Percentiles rank a stretch among this genome's conserved stretches.
Evolutionary conservation across 2,329 filamentous ascomycete genomes (phyloP).

Genomic region (Paramyrothecium sp.): DNA sequence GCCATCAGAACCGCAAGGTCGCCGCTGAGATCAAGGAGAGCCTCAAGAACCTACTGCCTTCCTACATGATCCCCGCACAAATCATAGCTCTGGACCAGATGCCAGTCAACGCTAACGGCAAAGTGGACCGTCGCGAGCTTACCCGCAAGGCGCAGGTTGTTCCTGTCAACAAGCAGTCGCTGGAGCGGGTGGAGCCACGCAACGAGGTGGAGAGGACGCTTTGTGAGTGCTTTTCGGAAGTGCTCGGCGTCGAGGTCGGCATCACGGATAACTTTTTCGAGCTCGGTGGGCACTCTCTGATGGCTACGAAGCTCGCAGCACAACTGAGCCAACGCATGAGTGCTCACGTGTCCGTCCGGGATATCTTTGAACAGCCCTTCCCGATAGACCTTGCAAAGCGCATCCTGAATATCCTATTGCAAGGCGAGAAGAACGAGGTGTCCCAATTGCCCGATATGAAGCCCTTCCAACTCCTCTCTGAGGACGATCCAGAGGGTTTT

Average conservation of each 20-base stretch:
- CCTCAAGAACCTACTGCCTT: conserved; percentile 10
- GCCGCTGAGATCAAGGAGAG: not conserved
- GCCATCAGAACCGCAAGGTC: not conserved
- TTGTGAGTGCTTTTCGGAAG: not conserved
- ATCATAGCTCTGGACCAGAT: conserved; percentile 19
- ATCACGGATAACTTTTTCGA: not conserved
- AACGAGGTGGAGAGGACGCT: not conserved
- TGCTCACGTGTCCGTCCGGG: not conserved
- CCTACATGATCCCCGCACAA: conserved; percentile 22
- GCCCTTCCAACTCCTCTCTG: not conserved
- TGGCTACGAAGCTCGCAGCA: conserved; percentile 9
- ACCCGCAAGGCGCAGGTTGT: not conserved
- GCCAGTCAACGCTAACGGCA: conserved; percentile 22
- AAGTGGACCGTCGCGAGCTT: conserved; percentile 15
- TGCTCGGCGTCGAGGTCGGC: not conserved
- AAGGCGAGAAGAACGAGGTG: not conserved
- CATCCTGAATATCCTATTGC: not conserved
- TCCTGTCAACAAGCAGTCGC: not conserved
- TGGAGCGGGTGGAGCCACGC: not conserved
- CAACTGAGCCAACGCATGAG: not conserved
- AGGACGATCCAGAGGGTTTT: not conserved
- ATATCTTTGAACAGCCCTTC: not conserved
- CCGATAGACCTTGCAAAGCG: not conserved
- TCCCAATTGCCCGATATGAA: not conserved
- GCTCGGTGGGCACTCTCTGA: not conserved